phyloP scores from a whole-genome alignment of 2,329 filamentous ascomycete species.

The Davidsoniella virescens region DNA sequence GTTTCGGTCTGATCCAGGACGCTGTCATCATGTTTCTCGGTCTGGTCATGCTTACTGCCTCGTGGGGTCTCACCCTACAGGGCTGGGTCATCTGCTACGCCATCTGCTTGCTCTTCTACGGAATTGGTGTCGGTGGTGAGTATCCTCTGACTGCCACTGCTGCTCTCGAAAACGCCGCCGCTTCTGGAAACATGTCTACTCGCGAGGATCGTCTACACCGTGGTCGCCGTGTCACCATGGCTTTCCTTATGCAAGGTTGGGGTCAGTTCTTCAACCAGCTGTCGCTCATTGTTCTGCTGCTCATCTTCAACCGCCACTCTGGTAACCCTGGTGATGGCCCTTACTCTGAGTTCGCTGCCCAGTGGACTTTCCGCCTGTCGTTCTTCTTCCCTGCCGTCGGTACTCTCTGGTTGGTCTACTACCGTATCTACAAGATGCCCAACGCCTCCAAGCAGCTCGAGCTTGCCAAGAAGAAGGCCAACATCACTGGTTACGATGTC shows the following conservation, averaged over 20 bases:
- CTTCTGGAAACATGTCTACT: constrained; percentile 75
- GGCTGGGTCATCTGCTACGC: constrained; percentile 97
- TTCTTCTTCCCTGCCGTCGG: constrained; percentile 84
- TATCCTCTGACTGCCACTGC: constrained; percentile 95
- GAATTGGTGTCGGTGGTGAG: constrained; percentile 59
- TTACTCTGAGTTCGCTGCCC: constrained; percentile 60
- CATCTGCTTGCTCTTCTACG: constrained; percentile 75
- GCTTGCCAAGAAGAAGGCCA: constrained; percentile 66
- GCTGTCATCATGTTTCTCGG: constrained; percentile 86
- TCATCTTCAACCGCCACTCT: constrained; percentile 55
- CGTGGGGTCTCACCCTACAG: constrained; percentile 73
- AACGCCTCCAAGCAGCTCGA: constrained; percentile 69
- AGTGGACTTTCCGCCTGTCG: constrained; percentile 83
- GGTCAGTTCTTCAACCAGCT: constrained; percentile 91
- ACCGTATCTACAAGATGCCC: constrained; percentile 89
- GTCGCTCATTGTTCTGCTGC: constrained; percentile 67
- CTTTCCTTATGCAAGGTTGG: constrained; percentile 98
- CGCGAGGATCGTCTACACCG: constrained; percentile 87
- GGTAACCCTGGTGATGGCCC: constrained; percentile 46
- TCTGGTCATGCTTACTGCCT: constrained; percentile 77
- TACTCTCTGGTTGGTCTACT: constrained; percentile 90
- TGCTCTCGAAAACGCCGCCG: constrained; percentile 80
- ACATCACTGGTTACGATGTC: constrained; percentile 87
- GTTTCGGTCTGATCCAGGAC: constrained; percentile 92
- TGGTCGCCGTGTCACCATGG: constrained; percentile 86